Conservation (phyloP, 2,329 filamentous ascomycete species). For the Dryadomyces sulphureus region DNA sequence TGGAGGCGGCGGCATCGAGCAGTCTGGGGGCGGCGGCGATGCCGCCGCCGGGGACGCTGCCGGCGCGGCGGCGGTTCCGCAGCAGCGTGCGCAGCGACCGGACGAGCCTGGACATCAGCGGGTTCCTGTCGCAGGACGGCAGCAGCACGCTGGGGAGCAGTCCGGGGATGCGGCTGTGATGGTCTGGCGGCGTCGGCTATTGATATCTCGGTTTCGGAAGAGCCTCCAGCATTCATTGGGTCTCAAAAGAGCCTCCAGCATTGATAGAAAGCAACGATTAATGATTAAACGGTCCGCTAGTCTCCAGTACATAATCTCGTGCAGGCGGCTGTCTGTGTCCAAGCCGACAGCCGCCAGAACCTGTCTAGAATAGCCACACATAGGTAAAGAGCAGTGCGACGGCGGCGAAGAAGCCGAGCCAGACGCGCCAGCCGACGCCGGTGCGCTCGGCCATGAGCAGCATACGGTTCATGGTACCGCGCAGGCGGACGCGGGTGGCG, state of each 20-base stretch:
- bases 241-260: no score
- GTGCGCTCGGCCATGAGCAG: slow-evolving; percentile 86
- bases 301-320: neutral
- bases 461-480: slow-evolving; percentile 96
- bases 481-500: slow-evolving; percentile 61
- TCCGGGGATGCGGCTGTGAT: slow-evolving; percentile 26
- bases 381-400: slow-evolving; percentile 77
- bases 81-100: slow-evolving; percentile 25
- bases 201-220: no score
- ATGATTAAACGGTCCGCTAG: neutral
- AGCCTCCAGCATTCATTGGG: no score
- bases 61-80: slow-evolving; percentile 16
- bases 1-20: neutral
- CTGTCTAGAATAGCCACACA: slow-evolving; percentile 82
- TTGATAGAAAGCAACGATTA: neutral
- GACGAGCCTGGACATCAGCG: slow-evolving; percentile 42
- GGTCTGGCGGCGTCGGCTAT: no score
- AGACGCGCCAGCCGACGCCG: slow-evolving; percentile 91
- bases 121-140: slow-evolving; percentile 39
- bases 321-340: neutral
- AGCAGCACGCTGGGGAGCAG: slow-evolving; percentile 43
- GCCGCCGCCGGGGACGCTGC: neutral
- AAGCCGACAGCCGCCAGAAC: no score
- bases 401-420: slow-evolving; percentile 76
- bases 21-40: neutral